These are phyloP conservation scores for Boletales sp. DNA, from an alignment of 768 basidiomycete species.

Conservation along the genomic window DNA sequence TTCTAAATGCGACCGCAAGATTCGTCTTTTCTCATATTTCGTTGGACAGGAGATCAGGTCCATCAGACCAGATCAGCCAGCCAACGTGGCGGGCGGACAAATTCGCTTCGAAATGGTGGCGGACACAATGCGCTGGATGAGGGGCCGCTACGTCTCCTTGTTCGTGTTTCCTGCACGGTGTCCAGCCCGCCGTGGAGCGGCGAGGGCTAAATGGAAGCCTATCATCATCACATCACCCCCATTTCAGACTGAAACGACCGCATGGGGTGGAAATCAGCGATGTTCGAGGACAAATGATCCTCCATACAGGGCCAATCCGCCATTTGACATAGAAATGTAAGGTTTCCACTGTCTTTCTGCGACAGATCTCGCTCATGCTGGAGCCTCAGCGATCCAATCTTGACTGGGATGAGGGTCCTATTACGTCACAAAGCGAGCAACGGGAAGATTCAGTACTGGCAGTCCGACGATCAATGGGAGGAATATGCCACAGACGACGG, in stretches of 20 bases:
- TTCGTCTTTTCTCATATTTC: conserved; percentile 12
- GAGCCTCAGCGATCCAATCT: conserved; percentile 17
- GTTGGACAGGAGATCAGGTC: conserved; percentile 5
- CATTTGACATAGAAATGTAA: not conserved
- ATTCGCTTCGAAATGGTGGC: conserved; percentile 7
- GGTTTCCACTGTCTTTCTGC: not conserved
- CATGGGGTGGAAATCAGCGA: conserved; percentile 3
- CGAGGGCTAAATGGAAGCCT: conserved; percentile 6
- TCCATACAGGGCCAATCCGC: not conserved
- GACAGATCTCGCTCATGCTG: conserved; percentile 12
- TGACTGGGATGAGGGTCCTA: conserved; percentile 12
- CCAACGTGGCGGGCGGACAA: conserved; percentile 15
- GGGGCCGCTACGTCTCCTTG: conserved; percentile 2
- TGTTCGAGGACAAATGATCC: not conserved
- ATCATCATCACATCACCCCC: conserved; percentile 2
- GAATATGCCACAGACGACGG: conserved; percentile 18
- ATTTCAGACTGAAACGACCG: conserved; percentile 15
- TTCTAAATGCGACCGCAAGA: conserved; percentile 12
- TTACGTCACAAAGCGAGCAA: conserved; percentile 22
- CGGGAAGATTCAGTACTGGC: not conserved
- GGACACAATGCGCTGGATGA: conserved; percentile 4
- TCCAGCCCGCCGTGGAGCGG: conserved; percentile 19
- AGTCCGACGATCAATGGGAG: conserved; percentile 19
- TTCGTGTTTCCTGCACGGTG: conserved; percentile 20
- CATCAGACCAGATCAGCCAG: conserved; percentile 8